Percentiles rank a stretch among this genome's conserved stretches.
phyloP scores from a whole-genome alignment of 441 rosid species.

The Aquilaria agallochum region DNA sequence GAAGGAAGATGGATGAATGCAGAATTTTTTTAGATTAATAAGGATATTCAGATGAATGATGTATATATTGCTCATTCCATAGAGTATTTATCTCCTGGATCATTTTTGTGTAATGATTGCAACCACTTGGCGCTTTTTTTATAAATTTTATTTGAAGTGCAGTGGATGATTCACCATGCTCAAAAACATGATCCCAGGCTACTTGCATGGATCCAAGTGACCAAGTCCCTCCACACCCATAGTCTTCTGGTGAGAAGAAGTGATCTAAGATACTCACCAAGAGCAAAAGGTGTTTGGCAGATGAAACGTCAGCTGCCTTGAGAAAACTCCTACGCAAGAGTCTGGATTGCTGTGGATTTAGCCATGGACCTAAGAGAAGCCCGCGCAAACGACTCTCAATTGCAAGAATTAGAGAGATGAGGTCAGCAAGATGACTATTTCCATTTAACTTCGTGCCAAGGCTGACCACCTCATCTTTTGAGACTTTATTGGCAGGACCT shows the following conservation, averaged over 20 bases:
- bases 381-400: slow-evolving; percentile 81
- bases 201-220: no score
- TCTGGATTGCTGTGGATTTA: slow-evolving; percentile 55
- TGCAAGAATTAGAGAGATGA: slow-evolving; percentile 48
- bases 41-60: no score
- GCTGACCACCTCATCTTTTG: slow-evolving; percentile 36
- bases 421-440: slow-evolving; percentile 52
- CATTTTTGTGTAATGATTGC: no score
- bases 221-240: no score
- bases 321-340: slow-evolving; percentile 61
- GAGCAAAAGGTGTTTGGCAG: slow-evolving; percentile 53
- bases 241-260: neutral
- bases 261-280: slow-evolving; percentile 38
- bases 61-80: no score
- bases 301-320: slow-evolving; percentile 46
- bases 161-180: no score
- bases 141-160: no score
- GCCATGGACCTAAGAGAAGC: slow-evolving; percentile 91
- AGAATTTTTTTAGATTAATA: no score
- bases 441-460: slow-evolving; percentile 31
- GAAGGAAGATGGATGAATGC: no score
- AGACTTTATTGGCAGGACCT: slow-evolving; percentile 38
- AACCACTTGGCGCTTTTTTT: no score
- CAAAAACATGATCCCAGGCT: no score
- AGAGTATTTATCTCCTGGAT: no score